Conservation (phyloP, 164 flowering plant species). For the Aristolochia contorta region DNA sequence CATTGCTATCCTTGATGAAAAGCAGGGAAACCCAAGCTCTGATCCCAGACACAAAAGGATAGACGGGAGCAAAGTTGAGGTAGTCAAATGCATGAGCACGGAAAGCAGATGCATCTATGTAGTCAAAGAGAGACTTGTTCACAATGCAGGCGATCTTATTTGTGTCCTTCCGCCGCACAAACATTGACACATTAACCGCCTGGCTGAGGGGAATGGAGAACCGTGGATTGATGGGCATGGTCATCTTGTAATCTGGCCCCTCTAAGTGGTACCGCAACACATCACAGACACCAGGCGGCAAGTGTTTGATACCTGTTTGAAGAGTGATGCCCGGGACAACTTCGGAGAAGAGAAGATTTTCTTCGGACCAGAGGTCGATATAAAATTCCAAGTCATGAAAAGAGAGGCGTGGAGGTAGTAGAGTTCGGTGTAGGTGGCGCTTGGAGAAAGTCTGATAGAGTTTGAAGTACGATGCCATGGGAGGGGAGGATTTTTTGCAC, state of each 20-base stretch:
- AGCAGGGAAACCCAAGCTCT: conserved; percentile 86
- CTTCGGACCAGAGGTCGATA: conserved; percentile 75
- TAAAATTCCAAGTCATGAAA: conserved; percentile 72
- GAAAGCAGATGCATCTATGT: conserved; percentile 53
- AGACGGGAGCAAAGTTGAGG: conserved; percentile 64
- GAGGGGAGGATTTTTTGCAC: conserved; percentile 51
- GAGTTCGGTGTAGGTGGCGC: conserved; percentile 27
- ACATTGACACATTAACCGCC: conserved; percentile 52
- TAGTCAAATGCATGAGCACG: conserved; percentile 81
- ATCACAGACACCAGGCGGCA: conserved; percentile 45
- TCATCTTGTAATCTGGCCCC: conserved; percentile 73
- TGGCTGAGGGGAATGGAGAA: conserved; percentile 44
- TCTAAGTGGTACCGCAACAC: conserved; percentile 40
- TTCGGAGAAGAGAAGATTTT: conserved; percentile 55
- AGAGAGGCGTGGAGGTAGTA: conserved; percentile 72
- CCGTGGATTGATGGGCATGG: conserved; percentile 50
- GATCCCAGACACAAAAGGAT: conserved; percentile 61
- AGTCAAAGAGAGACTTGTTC: conserved; percentile 56
- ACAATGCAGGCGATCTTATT: conserved; percentile 59
- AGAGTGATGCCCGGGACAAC: conserved; percentile 62
- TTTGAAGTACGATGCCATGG: conserved; percentile 45
- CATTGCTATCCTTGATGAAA: conserved; percentile 50
- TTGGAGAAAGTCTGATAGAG: conserved; percentile 56
- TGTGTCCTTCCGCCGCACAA: conserved; percentile 70
- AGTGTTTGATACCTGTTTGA: conserved; percentile 35